These are phyloP conservation scores for Fusarium anthophilum DNA, from an alignment of 2,329 filamentous ascomycete genomes.

Conservation along the genomic window DNA sequence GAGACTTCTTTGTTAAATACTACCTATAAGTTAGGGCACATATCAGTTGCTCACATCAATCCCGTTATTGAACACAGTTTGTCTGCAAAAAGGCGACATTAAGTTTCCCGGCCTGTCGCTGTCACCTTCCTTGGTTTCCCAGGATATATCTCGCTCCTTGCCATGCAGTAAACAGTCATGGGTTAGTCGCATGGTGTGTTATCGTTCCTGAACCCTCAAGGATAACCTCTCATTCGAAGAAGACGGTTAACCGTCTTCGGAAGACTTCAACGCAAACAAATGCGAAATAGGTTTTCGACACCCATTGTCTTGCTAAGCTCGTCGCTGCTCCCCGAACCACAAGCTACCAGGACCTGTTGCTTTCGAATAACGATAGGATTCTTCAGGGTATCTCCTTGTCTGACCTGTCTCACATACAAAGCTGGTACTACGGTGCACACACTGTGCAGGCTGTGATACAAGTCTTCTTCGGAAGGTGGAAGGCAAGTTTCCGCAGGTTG, in stretches of 20 bases:
- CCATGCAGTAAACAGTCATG: background rate
- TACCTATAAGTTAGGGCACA: background rate
- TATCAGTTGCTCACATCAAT: background rate
- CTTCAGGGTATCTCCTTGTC: conserved; percentile 47
- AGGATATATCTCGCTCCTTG: background rate
- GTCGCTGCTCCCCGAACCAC: conserved; percentile 47
- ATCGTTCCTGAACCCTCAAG: background rate
- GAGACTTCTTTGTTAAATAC: background rate
- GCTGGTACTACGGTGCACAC: conserved; percentile 50
- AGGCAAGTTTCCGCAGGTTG: conserved; percentile 46
- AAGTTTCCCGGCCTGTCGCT: background rate
- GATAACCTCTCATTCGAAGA: conserved; percentile 13
- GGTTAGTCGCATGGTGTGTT: background rate
- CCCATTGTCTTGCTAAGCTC: conserved; percentile 39
- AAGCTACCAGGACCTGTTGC: conserved; percentile 53
- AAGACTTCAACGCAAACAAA: conserved; percentile 39
- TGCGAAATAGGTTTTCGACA: conserved; percentile 45
- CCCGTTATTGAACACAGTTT: background rate
- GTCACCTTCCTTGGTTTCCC: background rate
- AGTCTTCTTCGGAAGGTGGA: conserved; percentile 43
- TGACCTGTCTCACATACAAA: conserved; percentile 50
- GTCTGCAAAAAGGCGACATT: background rate
- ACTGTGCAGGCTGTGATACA: conserved; percentile 45
- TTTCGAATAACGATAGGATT: conserved; percentile 48
- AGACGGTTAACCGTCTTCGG: conserved; percentile 22